Base-by-base conservation (phyloP, 495 filamentous ascomycete genomes). In the Penicillium atrosanguineum region DNA sequence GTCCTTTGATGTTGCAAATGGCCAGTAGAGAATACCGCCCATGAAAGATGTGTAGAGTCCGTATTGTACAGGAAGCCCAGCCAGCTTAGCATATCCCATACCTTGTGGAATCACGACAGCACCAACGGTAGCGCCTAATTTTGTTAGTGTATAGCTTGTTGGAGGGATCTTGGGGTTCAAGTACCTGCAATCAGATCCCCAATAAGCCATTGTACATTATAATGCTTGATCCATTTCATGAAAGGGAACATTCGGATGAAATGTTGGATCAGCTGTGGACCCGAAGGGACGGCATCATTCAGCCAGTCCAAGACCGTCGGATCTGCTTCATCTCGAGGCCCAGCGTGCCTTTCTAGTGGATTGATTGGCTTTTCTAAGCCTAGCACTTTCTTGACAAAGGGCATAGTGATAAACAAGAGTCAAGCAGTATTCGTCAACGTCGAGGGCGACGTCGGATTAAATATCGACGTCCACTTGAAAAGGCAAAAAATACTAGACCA, bases 1-100 rank as follows among this genome's bases (percentile, higher is more conserved):
- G 68, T 97, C 92, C 63, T 97, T 97, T 0, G 93, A 96, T 1
- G 92, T 97, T 2, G 92, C 92, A 57, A 97, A 96, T 66, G 96
- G 91, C 92, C 92, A 96, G 60, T 97, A 97, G 47, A 95, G 68
- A 44, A 96, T 63, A 2, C 96, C 91, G 8, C 93, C 93, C 86
- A 96, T 95, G 62, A 97, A 97, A 0, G 91, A 96, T 0, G 91
- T 91, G 65, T 97, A 97, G 0, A 97, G 76, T 40, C 93, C 93
- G 63, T 83, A 97, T 66, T 97, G 76, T 1, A 85, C 81, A 0
- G 78, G 74, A 12, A 97, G 78, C 41, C 82, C 73, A 14, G 93
- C 93, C 31, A 97, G 75, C 56, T 85, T 80, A 18, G 93, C 91
- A 71, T 97, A 97, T 3, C 92, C 91, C 93, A 97, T 96, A 44